Conservation (phyloP, 2,329 filamentous ascomycete genomes). For the Coccinonectria pachysandricola region DNA sequence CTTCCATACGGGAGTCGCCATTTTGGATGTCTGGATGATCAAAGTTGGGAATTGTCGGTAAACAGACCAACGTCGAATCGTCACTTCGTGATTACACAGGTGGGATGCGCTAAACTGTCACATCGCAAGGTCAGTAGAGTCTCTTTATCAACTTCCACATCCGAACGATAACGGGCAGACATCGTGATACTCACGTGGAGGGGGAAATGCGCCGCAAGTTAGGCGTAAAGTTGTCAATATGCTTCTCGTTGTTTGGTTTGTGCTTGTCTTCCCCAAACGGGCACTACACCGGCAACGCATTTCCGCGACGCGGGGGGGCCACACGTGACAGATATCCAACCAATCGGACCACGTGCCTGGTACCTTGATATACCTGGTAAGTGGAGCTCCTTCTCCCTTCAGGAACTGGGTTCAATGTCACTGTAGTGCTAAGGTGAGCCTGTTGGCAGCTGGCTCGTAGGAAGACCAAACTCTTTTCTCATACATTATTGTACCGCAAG, state of each 20-base stretch:
- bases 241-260: conserved; percentile 10
- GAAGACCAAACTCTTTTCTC: conserved; percentile 9
- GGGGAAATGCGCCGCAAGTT: no score
- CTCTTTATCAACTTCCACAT: no score
- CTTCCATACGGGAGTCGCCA: conserved; percentile 28
- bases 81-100: no score
- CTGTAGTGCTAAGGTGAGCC: no score
- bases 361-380: no score
- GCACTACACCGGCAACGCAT: conserved; percentile 6
- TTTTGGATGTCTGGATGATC: conserved; percentile 17
- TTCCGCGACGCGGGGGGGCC: conserved; percentile 11
- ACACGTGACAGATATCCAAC: conserved; percentile 22
- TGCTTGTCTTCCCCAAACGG: conserved; percentile 20
- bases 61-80: conserved; percentile 19
- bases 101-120: no score
- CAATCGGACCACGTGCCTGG: conserved; percentile 26
- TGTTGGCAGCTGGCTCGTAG: no score
- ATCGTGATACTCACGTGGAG: conserved; percentile 8
- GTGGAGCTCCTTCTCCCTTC: no score
- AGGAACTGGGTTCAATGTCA: no score
- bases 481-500: conserved; percentile 2
- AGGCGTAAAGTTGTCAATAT: conserved; percentile 3
- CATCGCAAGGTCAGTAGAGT: no score
- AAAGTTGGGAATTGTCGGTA: conserved; percentile 16
- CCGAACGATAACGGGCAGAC: no score